Evolutionary conservation across 441 rosid species (phyloP), one percentile per base, ranked within the genome.

Genomic region (Pelargonium cotyledonis): DNA sequence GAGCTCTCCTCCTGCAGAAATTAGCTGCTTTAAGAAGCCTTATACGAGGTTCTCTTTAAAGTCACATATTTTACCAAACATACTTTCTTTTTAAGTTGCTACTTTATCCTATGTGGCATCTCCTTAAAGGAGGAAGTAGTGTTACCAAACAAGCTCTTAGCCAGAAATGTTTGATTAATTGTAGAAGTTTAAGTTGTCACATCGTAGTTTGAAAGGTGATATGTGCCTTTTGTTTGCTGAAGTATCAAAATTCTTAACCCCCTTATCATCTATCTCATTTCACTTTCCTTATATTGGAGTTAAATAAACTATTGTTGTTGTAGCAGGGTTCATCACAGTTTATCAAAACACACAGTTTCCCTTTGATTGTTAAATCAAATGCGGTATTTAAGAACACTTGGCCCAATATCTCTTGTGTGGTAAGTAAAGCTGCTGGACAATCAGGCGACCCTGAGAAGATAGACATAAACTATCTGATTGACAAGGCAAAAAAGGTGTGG

Each of bases 361-460:
- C 53, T 58, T 76, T 76, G 41, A 41, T 61, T 43, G 53, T 75
- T 66, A 76, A 72, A 73, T 57, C 68, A 70, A 69, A 76, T 71
- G 75, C 64, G 47, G 65, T 76, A 38, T 70, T 68, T 63, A 65
- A 15, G 70, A 73, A 68, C 18, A 7, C 78, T n/a, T 73, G 83
- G 79, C 79, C 76, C 46, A 75, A 69, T 70, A 60, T 85, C 65
- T 80, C 80, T 66, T 81, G 89, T 71, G 77, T 82, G 9, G 78
- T 84, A 66, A 85, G 81, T 77, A 85, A 85, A 90, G 84, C 88
- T 46, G 82, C 89, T 29, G 90, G 80, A 55, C 84, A 82, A 67
- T 79, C 91, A 2, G 87, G 82, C 38, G 96, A 89, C 46, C 85
- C 88, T n/a, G 79, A 84, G 73, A 88, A 73, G 76, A 74, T 77